Conservation (phyloP, 306 rosid genomes). For the Glycyrrhiza uralensis region DNA sequence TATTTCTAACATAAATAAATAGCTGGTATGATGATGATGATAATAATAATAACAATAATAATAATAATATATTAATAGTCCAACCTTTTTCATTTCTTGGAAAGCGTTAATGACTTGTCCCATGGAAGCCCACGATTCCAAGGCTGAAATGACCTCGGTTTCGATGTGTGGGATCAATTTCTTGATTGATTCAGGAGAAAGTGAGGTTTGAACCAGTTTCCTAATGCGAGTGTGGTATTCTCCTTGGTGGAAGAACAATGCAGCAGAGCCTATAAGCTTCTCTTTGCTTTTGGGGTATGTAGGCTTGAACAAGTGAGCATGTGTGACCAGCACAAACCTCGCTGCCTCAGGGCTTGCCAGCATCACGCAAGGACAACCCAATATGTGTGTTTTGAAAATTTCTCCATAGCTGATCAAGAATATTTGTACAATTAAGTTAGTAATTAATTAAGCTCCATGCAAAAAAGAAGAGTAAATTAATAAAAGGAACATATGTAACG, state of each 20-base stretch:
- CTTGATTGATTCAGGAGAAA: conserved; percentile 50
- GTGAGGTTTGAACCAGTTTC: conserved; percentile 63
- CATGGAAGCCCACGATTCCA: conserved; percentile 60
- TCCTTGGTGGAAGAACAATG: conserved; percentile 90
- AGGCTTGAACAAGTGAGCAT: conserved; percentile 78
- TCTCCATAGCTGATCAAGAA: conserved; percentile 65
- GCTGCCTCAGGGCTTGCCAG: conserved; percentile 84
- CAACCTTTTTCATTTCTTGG: conserved; percentile 84
- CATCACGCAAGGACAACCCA: conserved; percentile 87
- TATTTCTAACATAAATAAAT: too few species aligned
- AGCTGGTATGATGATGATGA: too few species aligned
- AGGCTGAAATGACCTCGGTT: conserved; percentile 49
- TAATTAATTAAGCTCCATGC: not conserved
- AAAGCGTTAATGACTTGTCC: conserved; percentile 47
- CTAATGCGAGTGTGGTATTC: conserved; percentile 59
- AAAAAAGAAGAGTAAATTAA: not conserved
- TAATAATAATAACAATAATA: too few species aligned
- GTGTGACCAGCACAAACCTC: conserved; percentile 72
- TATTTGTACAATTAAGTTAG: not conserved
- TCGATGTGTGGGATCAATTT: conserved; percentile 47
- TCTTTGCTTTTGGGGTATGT: conserved; percentile 93
- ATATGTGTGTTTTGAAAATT: conserved; percentile 66
- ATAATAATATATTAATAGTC: too few species aligned
- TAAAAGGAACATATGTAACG: not conserved
- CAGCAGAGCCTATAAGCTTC: conserved; percentile 75